Conservation (phyloP, 345 rosid genomes). For the Eucalyptus sideroxylon region DNA sequence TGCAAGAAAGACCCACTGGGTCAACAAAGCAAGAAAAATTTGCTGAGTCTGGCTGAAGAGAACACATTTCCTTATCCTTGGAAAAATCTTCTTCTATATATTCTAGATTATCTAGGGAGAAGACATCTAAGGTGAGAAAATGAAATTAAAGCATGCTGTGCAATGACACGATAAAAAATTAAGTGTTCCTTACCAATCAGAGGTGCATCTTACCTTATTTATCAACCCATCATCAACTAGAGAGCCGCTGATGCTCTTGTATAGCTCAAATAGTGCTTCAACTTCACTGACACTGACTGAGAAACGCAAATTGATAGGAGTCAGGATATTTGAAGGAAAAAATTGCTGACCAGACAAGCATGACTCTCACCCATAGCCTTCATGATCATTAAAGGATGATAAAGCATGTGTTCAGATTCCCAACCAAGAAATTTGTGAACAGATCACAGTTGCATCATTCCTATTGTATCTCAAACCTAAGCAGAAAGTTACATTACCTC, state of each 20-base stretch:
- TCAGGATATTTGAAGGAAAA: background rate
- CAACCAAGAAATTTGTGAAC: background rate
- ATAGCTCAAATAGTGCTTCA: constrained; percentile 94
- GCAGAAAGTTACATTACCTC: background rate
- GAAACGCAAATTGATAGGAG: background rate
- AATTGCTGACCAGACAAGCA: background rate
- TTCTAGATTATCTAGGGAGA: background rate
- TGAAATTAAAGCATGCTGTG: background rate
- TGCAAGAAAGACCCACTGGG: background rate
- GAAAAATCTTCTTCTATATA: background rate
- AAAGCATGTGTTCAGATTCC: background rate
- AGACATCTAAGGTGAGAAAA: background rate
- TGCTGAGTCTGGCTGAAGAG: background rate
- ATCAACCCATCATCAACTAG: constrained; percentile 94
- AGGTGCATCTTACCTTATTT: constrained; percentile 51
- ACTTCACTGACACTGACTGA: constrained; percentile 99
- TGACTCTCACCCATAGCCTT: background rate
- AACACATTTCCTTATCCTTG: background rate
- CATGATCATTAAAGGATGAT: background rate
- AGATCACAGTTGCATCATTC: background rate
- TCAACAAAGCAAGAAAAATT: background rate
- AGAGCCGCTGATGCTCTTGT: constrained; percentile 95
- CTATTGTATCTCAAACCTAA: background rate
- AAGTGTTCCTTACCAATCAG: background rate
- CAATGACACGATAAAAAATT: background rate